phyloP scores from a whole-genome alignment of 2,329 filamentous ascomycete species.

The Penicillium sp. region DNA sequence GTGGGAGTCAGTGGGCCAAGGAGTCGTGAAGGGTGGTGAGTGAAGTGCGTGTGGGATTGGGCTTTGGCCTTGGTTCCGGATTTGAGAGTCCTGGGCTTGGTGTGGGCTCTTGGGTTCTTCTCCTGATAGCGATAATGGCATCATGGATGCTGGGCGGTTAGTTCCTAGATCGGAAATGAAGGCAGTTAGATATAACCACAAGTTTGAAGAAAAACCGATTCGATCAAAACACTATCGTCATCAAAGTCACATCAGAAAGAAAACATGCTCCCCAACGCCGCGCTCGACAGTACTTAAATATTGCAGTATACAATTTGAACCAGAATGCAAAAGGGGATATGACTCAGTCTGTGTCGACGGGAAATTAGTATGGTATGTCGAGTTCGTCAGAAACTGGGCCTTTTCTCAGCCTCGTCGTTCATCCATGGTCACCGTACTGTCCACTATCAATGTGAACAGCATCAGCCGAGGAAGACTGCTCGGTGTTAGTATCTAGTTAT shows the following conservation, averaged over 20 bases:
- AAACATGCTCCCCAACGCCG: slow-evolving; percentile 6
- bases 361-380: slow-evolving; percentile 2
- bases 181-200: slow-evolving; percentile 4
- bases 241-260: slow-evolving; percentile 3
- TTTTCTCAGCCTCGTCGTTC: too few species aligned
- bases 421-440: neutral
- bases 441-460: neutral
- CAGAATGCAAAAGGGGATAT: neutral
- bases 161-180: slow-evolving; percentile 9
- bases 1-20: slow-evolving; percentile 52
- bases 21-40: slow-evolving; percentile 35
- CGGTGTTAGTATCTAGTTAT: neutral
- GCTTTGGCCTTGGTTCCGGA: neutral
- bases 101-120: neutral
- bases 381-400: too few species aligned
- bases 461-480: slow-evolving; percentile 18
- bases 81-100: neutral
- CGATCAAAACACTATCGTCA: slow-evolving; percentile 9
- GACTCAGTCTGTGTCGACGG: slow-evolving; percentile 7
- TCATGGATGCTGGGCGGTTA: slow-evolving; percentile 3
- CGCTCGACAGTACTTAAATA: slow-evolving; percentile 2
- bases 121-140: neutral
- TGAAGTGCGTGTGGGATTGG: neutral
- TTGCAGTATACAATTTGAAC: slow-evolving; percentile 8
- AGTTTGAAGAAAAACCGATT: slow-evolving; percentile 1